phyloP scores from a whole-genome alignment of 768 basidiomycete species.

The Lentinula lateritia region DNA sequence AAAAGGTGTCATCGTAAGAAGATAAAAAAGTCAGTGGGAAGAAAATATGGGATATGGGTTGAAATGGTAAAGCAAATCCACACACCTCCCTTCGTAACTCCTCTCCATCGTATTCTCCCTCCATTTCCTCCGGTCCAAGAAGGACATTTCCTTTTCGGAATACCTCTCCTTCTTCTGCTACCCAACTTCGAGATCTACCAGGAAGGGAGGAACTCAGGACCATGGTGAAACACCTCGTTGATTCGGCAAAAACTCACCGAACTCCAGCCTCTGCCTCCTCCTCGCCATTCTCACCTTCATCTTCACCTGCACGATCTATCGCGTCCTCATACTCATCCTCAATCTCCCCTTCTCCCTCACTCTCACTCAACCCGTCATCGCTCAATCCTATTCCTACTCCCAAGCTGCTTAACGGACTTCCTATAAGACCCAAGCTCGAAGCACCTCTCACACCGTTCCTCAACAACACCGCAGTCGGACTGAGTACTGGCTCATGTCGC shows the following conservation, averaged over 20 bases:
- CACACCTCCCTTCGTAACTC: conserved; percentile 76
- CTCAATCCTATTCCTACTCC: not conserved
- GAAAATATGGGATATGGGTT: not conserved
- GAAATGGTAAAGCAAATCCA: not conserved
- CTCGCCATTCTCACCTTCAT: not conserved
- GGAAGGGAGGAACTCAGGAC: not conserved
- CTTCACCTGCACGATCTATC: conserved; percentile 34
- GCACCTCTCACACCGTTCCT: conserved; percentile 11
- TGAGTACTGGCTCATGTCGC: conserved; percentile 64
- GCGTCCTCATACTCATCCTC: conserved; percentile 33
- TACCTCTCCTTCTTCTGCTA: conserved; percentile 94
- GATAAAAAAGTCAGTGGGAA: no score
- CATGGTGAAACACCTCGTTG: no score
- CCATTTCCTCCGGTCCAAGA: conserved; percentile 81
- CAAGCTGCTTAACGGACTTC: not conserved
- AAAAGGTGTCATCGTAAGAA: not conserved
- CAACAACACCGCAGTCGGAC: conserved; percentile 51
- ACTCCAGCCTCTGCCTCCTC: conserved; percentile 1
- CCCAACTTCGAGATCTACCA: conserved; percentile 68
- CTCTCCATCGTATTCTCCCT: conserved; percentile 84
- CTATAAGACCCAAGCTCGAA: not conserved
- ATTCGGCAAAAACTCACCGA: not conserved
- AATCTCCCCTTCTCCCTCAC: conserved; percentile 22
- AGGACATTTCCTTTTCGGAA: conserved; percentile 87
- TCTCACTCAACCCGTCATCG: not conserved